Percentiles rank a stretch among this genome's conserved stretches.
These are phyloP conservation scores for Suillus hirtellus DNA, from an alignment of 768 basidiomycete species.

Conservation along the genomic window DNA sequence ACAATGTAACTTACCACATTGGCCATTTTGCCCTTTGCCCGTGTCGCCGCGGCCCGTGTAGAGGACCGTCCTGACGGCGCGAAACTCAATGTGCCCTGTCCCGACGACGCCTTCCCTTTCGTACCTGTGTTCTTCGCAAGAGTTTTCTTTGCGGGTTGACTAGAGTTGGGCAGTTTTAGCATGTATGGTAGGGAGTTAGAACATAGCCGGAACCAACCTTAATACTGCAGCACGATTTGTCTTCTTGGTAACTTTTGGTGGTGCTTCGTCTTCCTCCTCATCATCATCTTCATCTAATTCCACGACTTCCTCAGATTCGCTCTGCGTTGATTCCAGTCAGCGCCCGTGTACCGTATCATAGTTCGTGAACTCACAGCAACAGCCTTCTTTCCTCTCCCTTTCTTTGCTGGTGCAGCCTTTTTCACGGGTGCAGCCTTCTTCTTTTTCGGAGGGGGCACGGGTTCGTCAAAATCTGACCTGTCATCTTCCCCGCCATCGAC, in stretches of 20 bases:
- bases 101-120: conserved; percentile 26
- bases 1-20: conserved; percentile 34
- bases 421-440: conserved; percentile 40
- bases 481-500: conserved; percentile 60
- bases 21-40: conserved; percentile 63
- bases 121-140: conserved; percentile 48
- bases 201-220: conserved; percentile 44
- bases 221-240: conserved; percentile 65
- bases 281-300: conserved; percentile 58
- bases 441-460: conserved; percentile 42
- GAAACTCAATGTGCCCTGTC: conserved; percentile 63
- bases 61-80: conserved; percentile 57
- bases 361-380: conserved; percentile 30
- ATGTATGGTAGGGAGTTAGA: conserved; percentile 23
- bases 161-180: conserved; percentile 16
- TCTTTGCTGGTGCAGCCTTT: conserved; percentile 37
- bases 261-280: conserved; percentile 49
- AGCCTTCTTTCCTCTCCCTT: conserved; percentile 56
- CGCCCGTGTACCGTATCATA: conserved; percentile 5
- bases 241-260: conserved; percentile 50
- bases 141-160: conserved; percentile 51
- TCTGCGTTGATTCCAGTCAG: conserved; percentile 24
- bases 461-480: conserved; percentile 44
- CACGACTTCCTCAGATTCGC: conserved; percentile 51
- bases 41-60: conserved; percentile 68